phyloP scores from a whole-genome alignment of 164 flowering plant genomes.

The Tinospora cordifolia region DNA sequence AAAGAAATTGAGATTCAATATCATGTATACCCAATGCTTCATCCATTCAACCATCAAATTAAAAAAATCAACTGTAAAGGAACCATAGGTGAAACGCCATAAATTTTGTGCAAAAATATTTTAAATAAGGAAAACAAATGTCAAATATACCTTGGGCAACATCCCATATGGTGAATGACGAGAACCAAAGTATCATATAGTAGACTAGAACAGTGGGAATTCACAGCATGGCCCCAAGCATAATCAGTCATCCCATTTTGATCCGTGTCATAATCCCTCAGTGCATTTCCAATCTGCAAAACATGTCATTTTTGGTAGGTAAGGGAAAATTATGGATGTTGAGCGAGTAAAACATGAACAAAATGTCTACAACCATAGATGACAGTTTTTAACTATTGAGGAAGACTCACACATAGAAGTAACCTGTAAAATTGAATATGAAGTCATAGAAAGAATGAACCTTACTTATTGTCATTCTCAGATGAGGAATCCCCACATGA shows the following conservation, averaged over 20 bases:
- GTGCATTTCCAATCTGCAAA: conserved; percentile 71
- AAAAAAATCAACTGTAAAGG: neutral
- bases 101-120: conserved; percentile 1
- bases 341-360: too few species aligned
- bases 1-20: too few species aligned
- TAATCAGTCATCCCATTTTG: conserved; percentile 64
- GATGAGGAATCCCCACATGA: conserved; percentile 13
- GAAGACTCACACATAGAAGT: neutral
- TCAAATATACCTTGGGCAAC: too few species aligned
- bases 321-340: neutral
- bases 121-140: neutral
- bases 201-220: neutral
- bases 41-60: neutral
- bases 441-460: neutral
- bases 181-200: conserved; percentile 11
- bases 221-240: conserved; percentile 77
- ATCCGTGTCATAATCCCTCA: conserved; percentile 56
- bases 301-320: too few species aligned
- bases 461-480: conserved; percentile 21
- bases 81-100: neutral
- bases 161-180: conserved; percentile 96
- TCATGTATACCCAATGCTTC: too few species aligned
- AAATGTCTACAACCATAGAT: too few species aligned
- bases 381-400: neutral
- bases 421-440: neutral